Conservation (phyloP, 306 rosid species). For the Carpinus viminea region DNA sequence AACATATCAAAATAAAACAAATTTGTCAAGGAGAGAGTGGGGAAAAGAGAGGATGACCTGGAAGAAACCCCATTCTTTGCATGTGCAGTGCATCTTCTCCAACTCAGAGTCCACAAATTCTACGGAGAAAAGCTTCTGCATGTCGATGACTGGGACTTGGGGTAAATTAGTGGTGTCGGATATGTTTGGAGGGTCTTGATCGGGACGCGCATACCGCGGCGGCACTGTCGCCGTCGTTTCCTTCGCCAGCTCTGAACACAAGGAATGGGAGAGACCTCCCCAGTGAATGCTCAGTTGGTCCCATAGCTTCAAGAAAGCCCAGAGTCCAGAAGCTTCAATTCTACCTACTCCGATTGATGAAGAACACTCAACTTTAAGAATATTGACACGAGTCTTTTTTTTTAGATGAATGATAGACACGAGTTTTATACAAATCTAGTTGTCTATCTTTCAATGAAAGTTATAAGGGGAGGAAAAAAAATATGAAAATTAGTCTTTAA, state of each 20-base stretch:
- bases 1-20: too few species aligned
- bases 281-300: too few species aligned
- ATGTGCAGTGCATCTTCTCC: slow-evolving; percentile 40
- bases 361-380: too few species aligned
- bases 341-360: too few species aligned
- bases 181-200: slow-evolving; percentile 35
- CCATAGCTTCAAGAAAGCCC: not conserved
- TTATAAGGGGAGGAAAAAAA: too few species aligned
- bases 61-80: slow-evolving; percentile 56
- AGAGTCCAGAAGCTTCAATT: too few species aligned
- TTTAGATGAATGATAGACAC: too few species aligned
- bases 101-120: slow-evolving; percentile 30
- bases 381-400: too few species aligned
- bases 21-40: not conserved
- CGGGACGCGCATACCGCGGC: slow-evolving; percentile 31
- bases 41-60: slow-evolving; percentile 29
- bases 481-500: too few species aligned
- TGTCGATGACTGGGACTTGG: slow-evolving; percentile 45
- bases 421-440: too few species aligned
- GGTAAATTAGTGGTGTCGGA: slow-evolving; percentile 21
- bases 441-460: too few species aligned
- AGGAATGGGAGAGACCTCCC: slow-evolving; percentile 20
- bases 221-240: slow-evolving; percentile 30
- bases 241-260: slow-evolving; percentile 34
- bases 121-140: slow-evolving; percentile 29